Conservation (phyloP, 108 stramenopile genomes). For the Skeletonema menzelii region DNA sequence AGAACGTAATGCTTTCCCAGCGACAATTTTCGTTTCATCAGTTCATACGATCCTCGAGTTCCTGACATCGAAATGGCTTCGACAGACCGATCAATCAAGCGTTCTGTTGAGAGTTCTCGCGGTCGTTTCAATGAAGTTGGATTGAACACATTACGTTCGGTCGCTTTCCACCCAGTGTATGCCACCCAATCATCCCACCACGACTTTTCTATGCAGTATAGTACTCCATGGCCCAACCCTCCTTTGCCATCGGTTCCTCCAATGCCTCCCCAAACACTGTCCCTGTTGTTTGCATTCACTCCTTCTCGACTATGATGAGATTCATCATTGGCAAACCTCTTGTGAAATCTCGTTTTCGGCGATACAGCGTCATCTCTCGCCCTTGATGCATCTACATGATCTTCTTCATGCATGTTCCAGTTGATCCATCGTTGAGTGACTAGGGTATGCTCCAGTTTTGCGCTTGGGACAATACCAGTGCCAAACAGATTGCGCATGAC, state of each 20-base stretch:
- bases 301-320: background rate
- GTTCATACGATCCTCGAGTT: conserved; percentile 76
- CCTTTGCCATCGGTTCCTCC: conserved; percentile 80
- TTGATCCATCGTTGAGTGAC: conserved; percentile 66
- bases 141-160: conserved; percentile 21
- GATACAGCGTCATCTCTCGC: conserved; percentile 6
- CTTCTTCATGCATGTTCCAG: conserved; percentile 56
- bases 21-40: conserved; percentile 47
- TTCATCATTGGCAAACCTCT: conserved; percentile 14
- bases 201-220: conserved; percentile 76
- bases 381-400: background rate
- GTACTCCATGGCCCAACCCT: conserved; percentile 72
- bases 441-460: conserved; percentile 59
- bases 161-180: conserved; percentile 72
- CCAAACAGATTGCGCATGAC: conserved; percentile 68
- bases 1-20: conserved; percentile 63
- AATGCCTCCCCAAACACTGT: conserved; percentile 69
- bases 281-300: background rate
- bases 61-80: conserved; percentile 59
- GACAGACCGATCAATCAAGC: conserved; percentile 57
- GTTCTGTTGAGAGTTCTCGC: conserved; percentile 64
- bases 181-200: conserved; percentile 86
- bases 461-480: conserved; percentile 62
- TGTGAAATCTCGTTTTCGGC: conserved; percentile 18
- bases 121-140: conserved; percentile 49